Conservation (phyloP, 1,139 yeast genomes). For the Hansenula sp. region DNA sequence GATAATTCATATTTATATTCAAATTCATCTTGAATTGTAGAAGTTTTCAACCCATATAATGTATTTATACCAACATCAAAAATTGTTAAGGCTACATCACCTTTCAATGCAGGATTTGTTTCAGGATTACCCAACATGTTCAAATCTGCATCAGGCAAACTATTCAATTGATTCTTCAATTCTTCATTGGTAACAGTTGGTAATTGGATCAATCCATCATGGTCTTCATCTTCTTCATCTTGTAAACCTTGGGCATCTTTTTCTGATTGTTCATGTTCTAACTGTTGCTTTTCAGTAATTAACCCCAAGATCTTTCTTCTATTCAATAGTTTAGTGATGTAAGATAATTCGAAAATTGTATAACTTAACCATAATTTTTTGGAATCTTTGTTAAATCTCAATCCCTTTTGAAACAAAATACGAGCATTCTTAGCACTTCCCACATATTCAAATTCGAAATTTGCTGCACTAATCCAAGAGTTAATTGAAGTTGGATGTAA, state of each 20-base stretch:
- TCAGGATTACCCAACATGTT: slow-evolving; percentile 82
- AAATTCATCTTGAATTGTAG: slow-evolving; percentile 23
- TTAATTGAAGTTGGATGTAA: slow-evolving; percentile 88
- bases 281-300: slow-evolving; percentile 67
- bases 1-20: slow-evolving; percentile 43
- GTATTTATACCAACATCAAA: slow-evolving; percentile 69
- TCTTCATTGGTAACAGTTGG: slow-evolving; percentile 48
- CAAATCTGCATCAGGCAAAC: slow-evolving; percentile 84
- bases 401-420: slow-evolving; percentile 75
- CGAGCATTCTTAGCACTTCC: slow-evolving; percentile 90
- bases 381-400: slow-evolving; percentile 79
- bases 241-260: slow-evolving; percentile 25
- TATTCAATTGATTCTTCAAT: slow-evolving; percentile 59
- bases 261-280: slow-evolving; percentile 46
- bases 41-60: slow-evolving; percentile 33
- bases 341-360: slow-evolving; percentile 82
- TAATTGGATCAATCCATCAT: slow-evolving; percentile 40
- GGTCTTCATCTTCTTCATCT: slow-evolving; percentile 26
- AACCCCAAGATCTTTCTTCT: slow-evolving; percentile 81
- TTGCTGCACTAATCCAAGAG: slow-evolving; percentile 95
- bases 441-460: slow-evolving; percentile 85
- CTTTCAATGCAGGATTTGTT: slow-evolving; percentile 85
- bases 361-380: slow-evolving; percentile 78
- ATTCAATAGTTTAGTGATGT: slow-evolving; percentile 76
- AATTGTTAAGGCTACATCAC: slow-evolving; percentile 82